Conservation (phyloP, 257 asterid species). For the Petrea volubilis region DNA sequence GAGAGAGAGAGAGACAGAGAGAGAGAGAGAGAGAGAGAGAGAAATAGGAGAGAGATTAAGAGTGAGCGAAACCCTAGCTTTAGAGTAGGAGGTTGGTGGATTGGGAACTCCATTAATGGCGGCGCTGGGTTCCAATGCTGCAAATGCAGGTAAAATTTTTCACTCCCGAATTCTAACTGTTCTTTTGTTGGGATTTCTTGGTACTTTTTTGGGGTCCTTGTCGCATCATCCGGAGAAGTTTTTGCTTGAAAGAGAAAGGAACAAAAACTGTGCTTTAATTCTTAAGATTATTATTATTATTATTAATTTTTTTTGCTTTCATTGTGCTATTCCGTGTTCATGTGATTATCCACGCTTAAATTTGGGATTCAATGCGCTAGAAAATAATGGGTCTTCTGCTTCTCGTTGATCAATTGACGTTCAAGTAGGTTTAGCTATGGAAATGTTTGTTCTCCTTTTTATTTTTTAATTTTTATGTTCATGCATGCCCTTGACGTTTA, state of each 20-base stretch:
- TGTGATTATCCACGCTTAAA: neutral
- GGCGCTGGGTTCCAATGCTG: conserved; percentile 20
- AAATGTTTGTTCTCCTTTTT: neutral
- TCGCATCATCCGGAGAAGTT: neutral
- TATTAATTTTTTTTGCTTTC: too few species aligned
- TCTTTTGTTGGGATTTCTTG: neutral
- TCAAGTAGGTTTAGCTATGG: neutral
- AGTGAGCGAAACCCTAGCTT: conserved; percentile 20
- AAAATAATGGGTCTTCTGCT: neutral
- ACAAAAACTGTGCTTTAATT: too few species aligned
- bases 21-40: neutral
- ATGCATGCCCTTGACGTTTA: neutral
- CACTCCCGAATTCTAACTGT: neutral
- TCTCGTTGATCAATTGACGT: neutral
- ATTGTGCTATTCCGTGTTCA: neutral
- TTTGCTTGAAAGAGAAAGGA: neutral
- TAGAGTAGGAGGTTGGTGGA: neutral
- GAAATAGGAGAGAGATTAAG: neutral
- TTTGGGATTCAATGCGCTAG: neutral
- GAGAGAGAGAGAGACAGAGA: too few species aligned
- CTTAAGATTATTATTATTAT: too few species aligned
- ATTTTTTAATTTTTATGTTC: neutral
- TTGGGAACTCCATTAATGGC: conserved; percentile 23
- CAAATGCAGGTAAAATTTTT: conserved; percentile 26
- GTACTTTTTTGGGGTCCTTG: neutral